phyloP scores from a whole-genome alignment of 768 basidiomycete genomes.

The Boletus sp. region DNA sequence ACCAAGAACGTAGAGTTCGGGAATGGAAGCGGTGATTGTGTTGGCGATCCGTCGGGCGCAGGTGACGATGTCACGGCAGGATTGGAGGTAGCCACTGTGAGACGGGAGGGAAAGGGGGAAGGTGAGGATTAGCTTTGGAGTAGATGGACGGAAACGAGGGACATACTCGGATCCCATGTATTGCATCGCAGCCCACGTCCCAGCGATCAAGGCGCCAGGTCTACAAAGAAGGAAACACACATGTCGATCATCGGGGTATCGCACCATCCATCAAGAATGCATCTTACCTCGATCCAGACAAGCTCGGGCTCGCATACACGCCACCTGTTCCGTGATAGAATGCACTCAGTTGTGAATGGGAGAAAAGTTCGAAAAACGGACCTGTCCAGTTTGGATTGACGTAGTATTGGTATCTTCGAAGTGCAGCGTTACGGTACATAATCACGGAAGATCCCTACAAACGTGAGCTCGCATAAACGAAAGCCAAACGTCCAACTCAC shows the following conservation, averaged over 20 bases:
- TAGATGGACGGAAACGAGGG: background rate
- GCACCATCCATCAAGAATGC: background rate
- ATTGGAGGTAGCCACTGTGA: conserved; percentile 78
- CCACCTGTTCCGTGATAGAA: conserved; percentile 49
- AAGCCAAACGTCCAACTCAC: conserved; percentile 33
- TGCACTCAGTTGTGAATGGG: background rate
- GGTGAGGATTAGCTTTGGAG: background rate
- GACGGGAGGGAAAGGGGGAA: background rate
- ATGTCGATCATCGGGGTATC: background rate
- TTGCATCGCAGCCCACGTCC: conserved; percentile 96
- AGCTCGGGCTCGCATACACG: conserved; percentile 85
- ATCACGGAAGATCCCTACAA: conserved; percentile 84
- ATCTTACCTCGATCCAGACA: conserved; percentile 84
- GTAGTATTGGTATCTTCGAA: conserved; percentile 85
- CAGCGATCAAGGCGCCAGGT: conserved; percentile 90
- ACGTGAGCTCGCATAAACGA: background rate
- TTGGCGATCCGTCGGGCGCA: conserved; percentile 69
- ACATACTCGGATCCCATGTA: conserved; percentile 84
- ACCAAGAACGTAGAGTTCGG: conserved; percentile 86
- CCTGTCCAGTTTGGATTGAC: conserved; percentile 80
- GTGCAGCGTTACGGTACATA: conserved; percentile 82
- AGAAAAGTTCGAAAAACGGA: conserved; percentile 24
- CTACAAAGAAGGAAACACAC: conserved; percentile 35
- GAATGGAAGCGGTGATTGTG: conserved; percentile 63
- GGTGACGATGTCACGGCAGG: conserved; percentile 79